Evolutionary conservation across 768 basidiomycete species (phyloP).

Genomic region (Russula brevipes): DNA sequence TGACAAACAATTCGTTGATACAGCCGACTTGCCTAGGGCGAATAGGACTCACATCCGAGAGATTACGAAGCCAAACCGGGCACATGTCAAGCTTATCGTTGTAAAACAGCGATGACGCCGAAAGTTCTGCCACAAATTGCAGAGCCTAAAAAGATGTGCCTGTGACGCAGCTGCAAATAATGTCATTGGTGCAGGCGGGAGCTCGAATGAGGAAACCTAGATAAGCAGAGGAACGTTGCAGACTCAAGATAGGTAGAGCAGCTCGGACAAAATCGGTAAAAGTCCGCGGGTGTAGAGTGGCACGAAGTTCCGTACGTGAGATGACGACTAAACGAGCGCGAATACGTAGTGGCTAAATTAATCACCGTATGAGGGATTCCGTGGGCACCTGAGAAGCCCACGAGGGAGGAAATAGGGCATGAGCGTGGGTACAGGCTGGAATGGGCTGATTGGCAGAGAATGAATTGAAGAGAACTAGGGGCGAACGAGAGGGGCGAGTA

Average conservation of each 20-base stretch:
- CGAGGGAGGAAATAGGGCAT: not conserved
- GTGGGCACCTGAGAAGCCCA: not conserved
- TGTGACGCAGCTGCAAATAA: constrained; percentile 13
- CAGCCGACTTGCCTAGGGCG: not conserved
- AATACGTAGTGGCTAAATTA: not conserved
- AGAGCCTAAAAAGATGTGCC: constrained; percentile 9
- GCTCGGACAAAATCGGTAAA: not conserved
- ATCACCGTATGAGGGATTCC: not conserved
- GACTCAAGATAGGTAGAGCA: not conserved
- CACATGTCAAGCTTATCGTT: not conserved
- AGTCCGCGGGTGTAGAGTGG: not conserved
- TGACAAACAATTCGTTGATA: constrained; percentile 8
- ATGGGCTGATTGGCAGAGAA: not conserved
- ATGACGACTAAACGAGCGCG: not conserved
- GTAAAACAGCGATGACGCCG: not conserved
- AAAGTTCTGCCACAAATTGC: not conserved
- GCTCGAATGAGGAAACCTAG: constrained; percentile 6
- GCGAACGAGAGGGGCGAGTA: not conserved
- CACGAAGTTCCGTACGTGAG: not conserved
- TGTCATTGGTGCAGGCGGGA: not conserved
- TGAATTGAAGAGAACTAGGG: not conserved
- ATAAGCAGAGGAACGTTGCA: constrained; percentile 1
- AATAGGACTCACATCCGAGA: not conserved
- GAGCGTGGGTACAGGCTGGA: not conserved
- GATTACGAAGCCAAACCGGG: not conserved